phyloP scores from a whole-genome alignment of 2,329 filamentous ascomycete genomes.

The Trichophyton verrucosum region DNA sequence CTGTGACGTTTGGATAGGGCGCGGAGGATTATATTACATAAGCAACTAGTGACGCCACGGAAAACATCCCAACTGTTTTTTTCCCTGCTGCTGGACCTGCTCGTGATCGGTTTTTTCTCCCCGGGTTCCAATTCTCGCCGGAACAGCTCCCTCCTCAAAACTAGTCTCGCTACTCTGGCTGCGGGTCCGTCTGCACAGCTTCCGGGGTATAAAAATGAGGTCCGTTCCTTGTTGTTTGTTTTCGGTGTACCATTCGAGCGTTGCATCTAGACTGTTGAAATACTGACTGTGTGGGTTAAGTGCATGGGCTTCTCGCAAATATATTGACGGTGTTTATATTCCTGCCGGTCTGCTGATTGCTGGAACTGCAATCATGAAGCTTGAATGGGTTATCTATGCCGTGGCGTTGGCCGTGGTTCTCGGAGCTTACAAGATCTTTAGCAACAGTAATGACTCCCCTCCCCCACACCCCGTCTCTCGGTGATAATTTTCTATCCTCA shows the following conservation, averaged over 20 bases:
- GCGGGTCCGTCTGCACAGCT: not conserved
- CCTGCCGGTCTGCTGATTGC: conserved; percentile 67
- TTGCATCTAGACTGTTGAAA: not conserved
- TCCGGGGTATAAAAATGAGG: not conserved
- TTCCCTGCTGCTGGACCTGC: not conserved
- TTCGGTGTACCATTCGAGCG: not conserved
- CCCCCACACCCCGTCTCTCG: not conserved
- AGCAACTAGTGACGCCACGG: not conserved
- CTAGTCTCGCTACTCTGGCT: not conserved
- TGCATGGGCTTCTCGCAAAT: conserved; percentile 33
- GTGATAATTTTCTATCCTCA: not conserved
- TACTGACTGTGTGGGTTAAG: conserved; percentile 6
- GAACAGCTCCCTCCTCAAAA: not conserved
- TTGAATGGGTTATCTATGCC: conserved; percentile 62
- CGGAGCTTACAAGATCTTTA: conserved; percentile 58
- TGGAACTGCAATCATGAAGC: conserved; percentile 65
- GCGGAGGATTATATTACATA: not conserved
- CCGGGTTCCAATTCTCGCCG: not conserved
- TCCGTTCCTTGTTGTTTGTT: not conserved
- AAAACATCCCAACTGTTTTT: conserved; percentile 3
- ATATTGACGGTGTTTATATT: conserved; percentile 70
- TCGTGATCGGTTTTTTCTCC: not conserved
- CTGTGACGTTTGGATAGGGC: not conserved
- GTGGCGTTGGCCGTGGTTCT: conserved; percentile 53
- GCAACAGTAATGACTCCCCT: conserved; percentile 45